A percentile compares a stretch with the other conserved stretches of the same genome.
Evolutionary conservation across 176 grass and related monocot species (phyloP).

Genomic region (Olyra latifolia): DNA sequence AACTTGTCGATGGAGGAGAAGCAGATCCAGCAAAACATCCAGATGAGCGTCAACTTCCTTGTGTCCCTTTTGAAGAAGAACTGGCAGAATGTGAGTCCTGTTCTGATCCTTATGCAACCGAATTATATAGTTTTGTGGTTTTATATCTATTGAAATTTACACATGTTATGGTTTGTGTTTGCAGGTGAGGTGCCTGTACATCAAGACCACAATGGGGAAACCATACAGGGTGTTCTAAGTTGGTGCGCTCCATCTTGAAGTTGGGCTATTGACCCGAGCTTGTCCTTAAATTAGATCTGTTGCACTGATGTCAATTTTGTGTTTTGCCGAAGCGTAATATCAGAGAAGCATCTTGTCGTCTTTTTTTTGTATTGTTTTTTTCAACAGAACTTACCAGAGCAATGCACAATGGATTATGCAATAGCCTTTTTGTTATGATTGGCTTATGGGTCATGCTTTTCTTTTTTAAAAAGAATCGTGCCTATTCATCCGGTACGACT

Average conservation of each 20-base stretch:
- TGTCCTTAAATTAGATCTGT: constrained; percentile 28
- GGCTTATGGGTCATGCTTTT: neutral
- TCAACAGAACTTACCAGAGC: neutral
- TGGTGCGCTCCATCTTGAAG: constrained; percentile 1
- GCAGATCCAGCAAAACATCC: constrained; percentile 95
- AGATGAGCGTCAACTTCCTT: constrained; percentile 93
- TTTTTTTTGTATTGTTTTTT: neutral
- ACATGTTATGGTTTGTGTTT: neutral
- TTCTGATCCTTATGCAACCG: neutral
- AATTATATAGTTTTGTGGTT: neutral
- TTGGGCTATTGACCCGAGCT: neutral
- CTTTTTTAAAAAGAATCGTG: neutral
- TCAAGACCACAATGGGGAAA: constrained; percentile 99
- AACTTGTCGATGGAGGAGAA: constrained; percentile 93
- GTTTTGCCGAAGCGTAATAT: neutral
- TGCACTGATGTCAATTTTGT: constrained; percentile 32
- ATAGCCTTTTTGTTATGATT: neutral
- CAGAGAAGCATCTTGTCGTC: neutral
- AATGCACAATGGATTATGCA: constrained; percentile 6
- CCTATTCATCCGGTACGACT: too few species aligned
- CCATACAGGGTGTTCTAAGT: constrained; percentile 74
- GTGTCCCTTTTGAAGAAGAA: constrained; percentile 97
- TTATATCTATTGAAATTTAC: neutral
- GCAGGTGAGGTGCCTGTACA: constrained; percentile 90
- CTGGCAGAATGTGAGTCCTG: constrained; percentile 85